phyloP scores from a whole-genome alignment of 1,284 basidiomycete genomes.

The Trichosporon sp. region DNA sequence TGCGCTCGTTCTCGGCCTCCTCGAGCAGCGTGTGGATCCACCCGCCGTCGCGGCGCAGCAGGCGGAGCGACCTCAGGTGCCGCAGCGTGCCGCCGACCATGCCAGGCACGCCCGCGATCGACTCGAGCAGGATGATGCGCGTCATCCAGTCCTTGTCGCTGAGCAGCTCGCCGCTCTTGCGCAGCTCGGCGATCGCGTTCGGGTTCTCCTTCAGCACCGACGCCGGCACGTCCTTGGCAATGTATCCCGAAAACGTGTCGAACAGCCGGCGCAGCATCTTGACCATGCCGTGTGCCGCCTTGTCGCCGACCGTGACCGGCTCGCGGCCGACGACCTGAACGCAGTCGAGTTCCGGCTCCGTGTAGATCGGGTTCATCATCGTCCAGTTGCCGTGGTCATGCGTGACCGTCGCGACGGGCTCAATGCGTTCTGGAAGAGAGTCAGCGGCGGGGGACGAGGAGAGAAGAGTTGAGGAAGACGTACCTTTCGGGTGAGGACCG shows the following conservation, averaged over 20 bases:
- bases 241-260: conserved; percentile 67
- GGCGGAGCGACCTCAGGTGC: conserved; percentile 72
- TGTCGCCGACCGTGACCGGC: conserved; percentile 66
- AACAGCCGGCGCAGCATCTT: conserved; percentile 58
- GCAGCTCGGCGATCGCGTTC: conserved; percentile 59
- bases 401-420: conserved; percentile 10
- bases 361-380: conserved; percentile 49
- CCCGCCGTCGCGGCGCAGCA: conserved; percentile 82
- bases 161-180: conserved; percentile 67
- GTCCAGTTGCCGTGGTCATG: conserved; percentile 39
- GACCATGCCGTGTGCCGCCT: conserved; percentile 64
- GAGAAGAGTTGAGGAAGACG: neutral
- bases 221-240: conserved; percentile 56
- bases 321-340: conserved; percentile 66
- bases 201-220: conserved; percentile 32
- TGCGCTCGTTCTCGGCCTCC: conserved; percentile 92
- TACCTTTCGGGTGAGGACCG: conserved; percentile 1
- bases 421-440: conserved; percentile 4
- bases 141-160: conserved; percentile 71
- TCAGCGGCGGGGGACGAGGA: neutral
- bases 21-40: conserved; percentile 82
- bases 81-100: conserved; percentile 87
- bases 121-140: conserved; percentile 83
- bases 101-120: conserved; percentile 86
- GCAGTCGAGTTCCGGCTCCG: conserved; percentile 43